phyloP scores from a whole-genome alignment of 2,329 filamentous ascomycete genomes.

The Fusarium lateritium region DNA sequence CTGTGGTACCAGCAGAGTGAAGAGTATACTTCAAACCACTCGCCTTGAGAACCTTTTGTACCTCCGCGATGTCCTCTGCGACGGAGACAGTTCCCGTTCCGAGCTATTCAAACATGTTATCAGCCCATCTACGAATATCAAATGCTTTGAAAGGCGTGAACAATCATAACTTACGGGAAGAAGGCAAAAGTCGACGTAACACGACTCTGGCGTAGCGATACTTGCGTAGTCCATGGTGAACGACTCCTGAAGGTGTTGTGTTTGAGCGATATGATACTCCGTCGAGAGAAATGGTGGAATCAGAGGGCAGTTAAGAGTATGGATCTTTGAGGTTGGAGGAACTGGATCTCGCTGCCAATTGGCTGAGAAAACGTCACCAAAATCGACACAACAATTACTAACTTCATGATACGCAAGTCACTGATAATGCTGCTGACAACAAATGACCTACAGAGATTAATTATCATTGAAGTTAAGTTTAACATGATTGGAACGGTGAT shows the following conservation, averaged over 20 bases:
- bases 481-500: background rate
- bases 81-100: slow-evolving; percentile 85
- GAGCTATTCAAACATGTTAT: slow-evolving; percentile 65
- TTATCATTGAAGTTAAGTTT: background rate
- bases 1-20: slow-evolving; percentile 94
- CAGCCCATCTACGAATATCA: slow-evolving; percentile 2
- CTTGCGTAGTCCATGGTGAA: slow-evolving; percentile 61
- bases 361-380: slow-evolving; percentile 30
- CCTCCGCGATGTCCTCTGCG: slow-evolving; percentile 86
- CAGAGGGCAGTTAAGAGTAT: slow-evolving; percentile 11
- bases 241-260: background rate
- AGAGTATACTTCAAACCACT: slow-evolving; percentile 88
- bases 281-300: slow-evolving; percentile 1
- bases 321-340: slow-evolving; percentile 10
- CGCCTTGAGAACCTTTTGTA: slow-evolving; percentile 86
- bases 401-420: slow-evolving; percentile 39
- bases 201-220: slow-evolving; percentile 77
- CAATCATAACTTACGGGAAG: slow-evolving; percentile 75
- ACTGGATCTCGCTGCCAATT: slow-evolving; percentile 33
- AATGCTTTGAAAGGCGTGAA: too few relatives aligned
- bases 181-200: slow-evolving; percentile 92
- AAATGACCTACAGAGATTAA: background rate
- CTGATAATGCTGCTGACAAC: slow-evolving; percentile 14
- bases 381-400: slow-evolving; percentile 12
- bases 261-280: background rate